phyloP scores from a whole-genome alignment of 768 basidiomycete genomes.

The Lactarius psammicola region DNA sequence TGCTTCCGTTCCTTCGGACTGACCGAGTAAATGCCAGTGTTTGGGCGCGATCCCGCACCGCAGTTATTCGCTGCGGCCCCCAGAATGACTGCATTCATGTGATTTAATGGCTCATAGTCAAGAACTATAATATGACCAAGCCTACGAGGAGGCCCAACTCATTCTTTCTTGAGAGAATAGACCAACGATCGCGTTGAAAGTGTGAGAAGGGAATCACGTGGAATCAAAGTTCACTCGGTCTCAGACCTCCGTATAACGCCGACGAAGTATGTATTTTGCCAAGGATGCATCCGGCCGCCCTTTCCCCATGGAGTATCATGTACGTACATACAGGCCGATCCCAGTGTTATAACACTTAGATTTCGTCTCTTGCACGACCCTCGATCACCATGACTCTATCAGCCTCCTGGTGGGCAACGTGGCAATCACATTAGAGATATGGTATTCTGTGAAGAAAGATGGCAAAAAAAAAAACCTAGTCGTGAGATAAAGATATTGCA shows the following conservation, averaged over 20 bases:
- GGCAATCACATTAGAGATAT: not conserved
- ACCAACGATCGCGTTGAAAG: not conserved
- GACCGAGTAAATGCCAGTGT: not conserved
- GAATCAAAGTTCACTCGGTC: constrained; percentile 1
- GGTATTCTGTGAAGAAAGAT: not conserved
- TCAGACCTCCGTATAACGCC: constrained; percentile 9
- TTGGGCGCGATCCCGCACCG: constrained; percentile 13
- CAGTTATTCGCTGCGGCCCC: constrained; percentile 2
- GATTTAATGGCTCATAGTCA: not conserved
- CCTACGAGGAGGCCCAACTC: not conserved
- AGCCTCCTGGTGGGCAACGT: not conserved
- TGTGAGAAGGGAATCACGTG: constrained; percentile 13
- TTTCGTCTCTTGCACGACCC: not conserved
- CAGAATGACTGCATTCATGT: not conserved
- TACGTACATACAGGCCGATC: constrained; percentile 12
- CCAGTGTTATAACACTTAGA: not conserved
- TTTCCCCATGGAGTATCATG: not conserved
- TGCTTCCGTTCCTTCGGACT: constrained; percentile 21
- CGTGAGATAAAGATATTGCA: not conserved
- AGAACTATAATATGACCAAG: not conserved
- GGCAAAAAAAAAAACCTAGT: not conserved
- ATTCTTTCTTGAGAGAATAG: not conserved
- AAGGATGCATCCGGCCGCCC: not conserved
- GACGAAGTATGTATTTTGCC: not conserved
- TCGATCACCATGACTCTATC: constrained; percentile 9